phyloP scores from a whole-genome alignment of 495 filamentous ascomycete species.

The Talaromyces proteolyticus region DNA sequence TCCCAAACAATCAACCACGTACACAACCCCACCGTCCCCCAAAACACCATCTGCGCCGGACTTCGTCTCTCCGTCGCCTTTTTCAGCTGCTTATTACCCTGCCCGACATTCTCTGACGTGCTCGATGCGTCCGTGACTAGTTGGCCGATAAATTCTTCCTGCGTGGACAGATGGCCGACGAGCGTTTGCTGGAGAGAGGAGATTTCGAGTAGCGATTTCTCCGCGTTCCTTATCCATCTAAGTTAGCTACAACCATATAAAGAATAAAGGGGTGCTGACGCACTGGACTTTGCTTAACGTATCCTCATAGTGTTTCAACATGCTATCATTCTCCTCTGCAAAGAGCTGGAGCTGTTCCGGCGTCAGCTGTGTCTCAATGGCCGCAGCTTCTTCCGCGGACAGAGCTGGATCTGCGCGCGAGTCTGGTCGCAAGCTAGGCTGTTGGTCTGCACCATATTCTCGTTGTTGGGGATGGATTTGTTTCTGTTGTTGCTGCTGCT shows the following conservation, averaged over 20 bases:
- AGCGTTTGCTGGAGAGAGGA: constrained; percentile 86
- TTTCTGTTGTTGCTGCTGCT: background rate
- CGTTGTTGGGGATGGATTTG: no score
- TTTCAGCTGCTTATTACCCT: constrained; percentile 88
- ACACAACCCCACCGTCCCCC: constrained; percentile 76
- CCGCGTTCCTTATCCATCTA: constrained; percentile 58
- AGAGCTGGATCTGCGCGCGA: constrained; percentile 16
- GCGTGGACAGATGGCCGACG: constrained; percentile 73
- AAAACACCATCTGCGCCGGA: constrained; percentile 85
- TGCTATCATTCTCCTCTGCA: constrained; percentile 84
- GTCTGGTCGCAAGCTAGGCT: no score
- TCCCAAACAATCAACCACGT: constrained; percentile 87
- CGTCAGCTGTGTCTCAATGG: constrained; percentile 57
- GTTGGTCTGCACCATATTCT: no score
- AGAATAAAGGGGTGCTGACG: constrained; percentile 15
- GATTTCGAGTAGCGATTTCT: constrained; percentile 88
- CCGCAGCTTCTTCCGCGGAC: constrained; percentile 37
- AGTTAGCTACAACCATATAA: background rate
- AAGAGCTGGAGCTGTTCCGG: constrained; percentile 88
- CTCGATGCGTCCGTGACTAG: constrained; percentile 77
- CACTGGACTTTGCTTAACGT: constrained; percentile 89
- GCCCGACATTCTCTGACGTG: constrained; percentile 79
- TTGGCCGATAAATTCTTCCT: constrained; percentile 81
- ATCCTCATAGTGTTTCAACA: constrained; percentile 89
- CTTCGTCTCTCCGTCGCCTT: constrained; percentile 73